Conservation (phyloP, 208 protist genomes). For the Acanthamoeba pearcei region DNA sequence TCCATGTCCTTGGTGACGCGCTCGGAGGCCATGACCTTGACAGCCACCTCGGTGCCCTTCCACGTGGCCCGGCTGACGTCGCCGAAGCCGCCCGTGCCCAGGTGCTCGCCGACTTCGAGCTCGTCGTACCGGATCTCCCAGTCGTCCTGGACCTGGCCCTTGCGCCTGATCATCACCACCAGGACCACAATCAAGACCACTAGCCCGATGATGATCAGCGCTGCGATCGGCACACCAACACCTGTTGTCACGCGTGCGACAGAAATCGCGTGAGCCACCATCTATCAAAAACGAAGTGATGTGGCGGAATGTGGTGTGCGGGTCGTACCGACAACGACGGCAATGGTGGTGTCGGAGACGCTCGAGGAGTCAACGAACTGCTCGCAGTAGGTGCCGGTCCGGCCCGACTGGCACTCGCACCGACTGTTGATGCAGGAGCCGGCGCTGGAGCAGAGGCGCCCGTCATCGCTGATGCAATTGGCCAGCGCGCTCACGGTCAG, state of each 20-base stretch:
- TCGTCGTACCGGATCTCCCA: constrained; percentile 66
- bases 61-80: constrained; percentile 33
- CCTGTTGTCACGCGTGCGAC: not conserved
- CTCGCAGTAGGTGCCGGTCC: constrained; percentile 21
- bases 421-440: not conserved
- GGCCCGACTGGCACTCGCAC: not conserved
- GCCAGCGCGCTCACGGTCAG: constrained; percentile 10
- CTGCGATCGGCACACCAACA: not conserved
- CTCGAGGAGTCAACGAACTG: not conserved
- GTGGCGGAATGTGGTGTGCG: not conserved
- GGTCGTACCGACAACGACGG: not conserved
- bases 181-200: not conserved
- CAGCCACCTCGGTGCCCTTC: constrained; percentile 71
- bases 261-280: not conserved
- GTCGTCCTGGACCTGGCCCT: not conserved
- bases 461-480: not conserved
- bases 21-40: constrained; percentile 60
- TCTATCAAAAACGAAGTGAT: not conserved
- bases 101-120: constrained; percentile 17
- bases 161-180: not conserved
- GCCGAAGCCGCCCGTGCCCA: constrained; percentile 66
- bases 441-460: constrained; percentile 7
- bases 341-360: not conserved
- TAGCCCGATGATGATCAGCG: not conserved
- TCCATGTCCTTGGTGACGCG: constrained; percentile 41